Evolutionary conservation across 1,139 yeast genomes (phyloP).

Genomic region (Protomyces lactucae-debilis): DNA sequence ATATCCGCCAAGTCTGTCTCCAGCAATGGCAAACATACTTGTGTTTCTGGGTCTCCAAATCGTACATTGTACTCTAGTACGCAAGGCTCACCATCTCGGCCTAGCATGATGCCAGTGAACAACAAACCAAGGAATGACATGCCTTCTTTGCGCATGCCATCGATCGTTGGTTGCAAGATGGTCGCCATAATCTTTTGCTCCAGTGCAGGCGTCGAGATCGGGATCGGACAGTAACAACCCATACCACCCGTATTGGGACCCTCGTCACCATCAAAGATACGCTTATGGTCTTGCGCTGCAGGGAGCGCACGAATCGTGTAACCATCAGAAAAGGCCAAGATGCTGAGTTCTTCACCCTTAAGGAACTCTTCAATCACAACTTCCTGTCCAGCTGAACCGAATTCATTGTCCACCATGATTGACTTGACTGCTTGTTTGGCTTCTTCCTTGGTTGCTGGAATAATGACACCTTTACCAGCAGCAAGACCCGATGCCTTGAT

Average conservation of each 20-base stretch:
- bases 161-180: constrained; percentile 84
- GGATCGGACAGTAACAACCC: constrained; percentile 99
- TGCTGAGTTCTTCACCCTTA: constrained; percentile 95
- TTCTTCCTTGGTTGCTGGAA: constrained; percentile 79
- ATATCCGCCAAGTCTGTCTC: constrained; percentile 86
- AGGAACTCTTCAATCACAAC: constrained; percentile 93
- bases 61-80: constrained; percentile 95
- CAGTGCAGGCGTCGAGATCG: constrained; percentile 70
- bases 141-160: constrained; percentile 95
- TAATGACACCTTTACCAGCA: constrained; percentile 96
- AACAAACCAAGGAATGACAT: constrained; percentile 92
- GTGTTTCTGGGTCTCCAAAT: constrained; percentile 99
- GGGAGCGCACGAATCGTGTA: constrained; percentile 87
- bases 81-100: constrained; percentile 70
- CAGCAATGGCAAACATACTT: constrained; percentile 84
- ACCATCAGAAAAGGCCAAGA: constrained; percentile 90
- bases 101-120: constrained; percentile 94
- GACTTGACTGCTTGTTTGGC: constrained; percentile 78
- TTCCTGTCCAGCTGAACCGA: constrained; percentile 80
- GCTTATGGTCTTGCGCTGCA: constrained; percentile 97
- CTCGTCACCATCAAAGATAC: constrained; percentile 85
- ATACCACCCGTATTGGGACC: constrained; percentile 98
- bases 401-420: constrained; percentile 83
- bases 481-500: constrained; percentile 98
- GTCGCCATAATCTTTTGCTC: constrained; percentile 63